These are phyloP conservation scores for Diaporthe amygdali DNA, from an alignment of 2,329 filamentous ascomycete species.

Conservation along the genomic window DNA sequence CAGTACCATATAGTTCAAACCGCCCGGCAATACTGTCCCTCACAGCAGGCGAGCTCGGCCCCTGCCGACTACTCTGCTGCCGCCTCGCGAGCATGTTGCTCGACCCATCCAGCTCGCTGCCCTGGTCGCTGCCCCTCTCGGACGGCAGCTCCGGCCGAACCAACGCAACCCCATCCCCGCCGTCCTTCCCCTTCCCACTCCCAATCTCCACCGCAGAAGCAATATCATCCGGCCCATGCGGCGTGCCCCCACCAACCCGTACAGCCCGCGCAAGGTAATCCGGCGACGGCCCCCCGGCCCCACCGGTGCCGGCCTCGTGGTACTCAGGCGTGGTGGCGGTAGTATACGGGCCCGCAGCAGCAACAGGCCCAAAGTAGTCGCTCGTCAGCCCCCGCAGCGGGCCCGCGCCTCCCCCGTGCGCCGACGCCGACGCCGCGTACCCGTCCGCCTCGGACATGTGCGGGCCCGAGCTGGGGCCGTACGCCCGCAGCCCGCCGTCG, in stretches of 20 bases:
- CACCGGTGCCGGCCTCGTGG: slow-evolving; percentile 12
- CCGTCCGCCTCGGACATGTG: slow-evolving; percentile 35
- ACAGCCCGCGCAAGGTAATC: slow-evolving; percentile 35
- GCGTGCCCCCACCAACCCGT: slow-evolving; percentile 44
- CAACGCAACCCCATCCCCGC: not conserved
- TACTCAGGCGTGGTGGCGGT: slow-evolving; percentile 32
- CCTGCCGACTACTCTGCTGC: slow-evolving; percentile 27
- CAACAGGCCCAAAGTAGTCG: slow-evolving; percentile 7
- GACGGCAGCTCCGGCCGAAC: not conserved
- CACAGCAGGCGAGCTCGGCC: slow-evolving; percentile 14
- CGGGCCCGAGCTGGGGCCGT: slow-evolving; percentile 29
- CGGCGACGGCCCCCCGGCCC: slow-evolving; percentile 35
- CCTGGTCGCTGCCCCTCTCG: not conserved
- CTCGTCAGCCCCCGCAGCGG: slow-evolving; percentile 37
- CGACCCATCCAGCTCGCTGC: slow-evolving; percentile 13
- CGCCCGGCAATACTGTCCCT: slow-evolving; percentile 37
- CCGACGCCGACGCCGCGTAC: slow-evolving; percentile 33
- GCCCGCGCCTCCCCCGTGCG: not conserved
- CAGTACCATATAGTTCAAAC: slow-evolving; percentile 50
- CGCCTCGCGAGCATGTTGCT: slow-evolving; percentile 17
- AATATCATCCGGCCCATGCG: slow-evolving; percentile 56
- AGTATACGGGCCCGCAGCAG: slow-evolving; percentile 50
- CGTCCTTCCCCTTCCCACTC: slow-evolving; percentile 32
- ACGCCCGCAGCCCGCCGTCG: slow-evolving; percentile 23
- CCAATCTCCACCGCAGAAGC: slow-evolving; percentile 60